Evolutionary conservation across 345 rosid genomes (phyloP), one percentile per base, ranked within the genome.

Genomic region (Gossypium australe): DNA sequence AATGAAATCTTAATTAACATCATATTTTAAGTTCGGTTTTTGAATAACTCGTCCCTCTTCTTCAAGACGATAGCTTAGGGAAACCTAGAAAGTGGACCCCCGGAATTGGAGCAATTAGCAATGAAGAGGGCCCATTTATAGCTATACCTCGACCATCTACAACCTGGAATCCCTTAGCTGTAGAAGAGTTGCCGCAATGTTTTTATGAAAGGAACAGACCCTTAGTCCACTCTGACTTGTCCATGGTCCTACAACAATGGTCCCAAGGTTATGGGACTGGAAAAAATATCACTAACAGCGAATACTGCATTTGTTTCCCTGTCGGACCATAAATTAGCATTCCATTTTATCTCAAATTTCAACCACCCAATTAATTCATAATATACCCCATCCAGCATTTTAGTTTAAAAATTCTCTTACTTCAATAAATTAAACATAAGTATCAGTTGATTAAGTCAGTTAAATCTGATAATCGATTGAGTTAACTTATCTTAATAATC

Each of bases 221-320:
- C n/a, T 12, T 60, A 24, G 34, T 25, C 12, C 41, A 13, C 9
- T 25, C 75, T 61, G 48, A 74, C 78, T 67, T 58, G 69, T n/a
- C 53, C n/a, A 53, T 45, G 80, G 78, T 78, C 82, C 82, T 29
- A 66, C 2, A 13, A 67, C 10, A 9, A 57, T 57, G 85, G 85
- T 79, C 85, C 82, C 80, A 14, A 74, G 69, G 76, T 75, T 61
- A 67, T 22, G 60, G 82, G 86, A 78, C 34, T 71, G 75, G 77
- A 14, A 44, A 69, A 34, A 61, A 38, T 47, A 52, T 17, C 17
- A 34, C 17, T n/a, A 52, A 52, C 48, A 43, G 25, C 60, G 65
- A 73, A n/a, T n/a, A 53, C 8, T 20, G 4, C 75, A 20, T 16
- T 47, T 22, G 67, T 56, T 59, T 72, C 11, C 24, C 14, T 51